phyloP scores from a whole-genome alignment of 371 early-diverging fungal species.

The Mucor plumbeus region DNA sequence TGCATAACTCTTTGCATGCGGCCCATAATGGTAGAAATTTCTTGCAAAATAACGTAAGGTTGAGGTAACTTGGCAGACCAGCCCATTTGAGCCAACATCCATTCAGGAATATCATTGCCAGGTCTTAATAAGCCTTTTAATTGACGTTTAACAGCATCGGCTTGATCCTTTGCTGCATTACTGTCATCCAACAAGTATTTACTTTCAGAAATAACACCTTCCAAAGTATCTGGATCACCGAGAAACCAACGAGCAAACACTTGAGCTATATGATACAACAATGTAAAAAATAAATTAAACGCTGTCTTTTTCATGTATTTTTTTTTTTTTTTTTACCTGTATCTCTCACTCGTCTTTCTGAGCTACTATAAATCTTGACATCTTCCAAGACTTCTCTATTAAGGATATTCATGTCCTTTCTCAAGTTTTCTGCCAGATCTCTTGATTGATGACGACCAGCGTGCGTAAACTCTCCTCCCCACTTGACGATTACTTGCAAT shows the following conservation, averaged over 20 bases:
- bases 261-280: conserved; percentile 52
- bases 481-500: conserved; percentile 92
- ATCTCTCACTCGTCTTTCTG: conserved; percentile 89
- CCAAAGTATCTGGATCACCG: conserved; percentile 60
- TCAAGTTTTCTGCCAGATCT: conserved; percentile 91
- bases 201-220: conserved; percentile 70
- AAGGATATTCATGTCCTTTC: conserved; percentile 90
- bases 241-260: conserved; percentile 80
- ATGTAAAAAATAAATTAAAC: neutral
- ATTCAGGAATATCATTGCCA: conserved; percentile 52
- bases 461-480: conserved; percentile 98
- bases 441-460: conserved; percentile 91
- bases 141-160: conserved; percentile 83
- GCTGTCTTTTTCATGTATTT: neutral
- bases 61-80: conserved; percentile 65
- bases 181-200: conserved; percentile 95
- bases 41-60: conserved; percentile 71
- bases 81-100: conserved; percentile 39
- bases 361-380: conserved; percentile 84
- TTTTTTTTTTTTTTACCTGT: conserved; percentile 60
- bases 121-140: conserved; percentile 63
- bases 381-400: conserved; percentile 87
- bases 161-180: conserved; percentile 93
- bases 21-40: conserved; percentile 74
- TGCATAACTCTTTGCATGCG: conserved; percentile 76